Evolutionary conservation across 257 asterid genomes (phyloP), one percentile per base, ranked within the genome.

Genomic region (Paulownia fortunei): DNA sequence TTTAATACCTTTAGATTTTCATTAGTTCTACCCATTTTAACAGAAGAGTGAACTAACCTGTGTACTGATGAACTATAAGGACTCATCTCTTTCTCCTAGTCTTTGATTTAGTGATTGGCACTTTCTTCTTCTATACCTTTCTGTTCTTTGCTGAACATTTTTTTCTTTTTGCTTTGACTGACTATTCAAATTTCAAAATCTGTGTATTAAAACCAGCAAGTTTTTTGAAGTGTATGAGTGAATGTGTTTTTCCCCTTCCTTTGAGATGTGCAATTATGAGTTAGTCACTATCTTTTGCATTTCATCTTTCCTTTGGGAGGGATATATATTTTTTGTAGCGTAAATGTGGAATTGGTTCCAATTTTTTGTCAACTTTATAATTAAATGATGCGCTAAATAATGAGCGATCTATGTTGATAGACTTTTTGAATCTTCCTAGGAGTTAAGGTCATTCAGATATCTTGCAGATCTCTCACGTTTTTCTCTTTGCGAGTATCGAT

Each of bases 141-240:
- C 15, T 74, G 54, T 61, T 72, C 55, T 72, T 56, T 41, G 61
- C 64, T 78, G 52, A 62, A 65, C 76, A 16, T 52, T 8, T 69
- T 67, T 24, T 47, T 8, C n/a, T n/a, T 18, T 41, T 21, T 74
- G 46, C 60, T 39, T 23, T 36, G 16, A 30, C 18, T 41, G 44
- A 37, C 51, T 67, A 24, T 61, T 68, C n/a, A 10, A 69, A 42
- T 18, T 52, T 71, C 11, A 9, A 52, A 54, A 37, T 54, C 30
- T 41, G 27, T 49, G 27, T 51, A 41, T 42, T 9, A 2, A 67
- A 9, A 66, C 12, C 58, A 23, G 63, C 6, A 11, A 24, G 46
- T 61, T 58, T 69, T 36, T 49, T 36, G 32, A n/a, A 69, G 56
- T 56, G 46, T 11, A 10, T 59, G 65, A 18, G 39, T 47, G 61